A percentile compares a stretch with the other conserved stretches of the same genome.
Conservation (phyloP, 306 rosid species). For the Cicer yamashitae region DNA sequence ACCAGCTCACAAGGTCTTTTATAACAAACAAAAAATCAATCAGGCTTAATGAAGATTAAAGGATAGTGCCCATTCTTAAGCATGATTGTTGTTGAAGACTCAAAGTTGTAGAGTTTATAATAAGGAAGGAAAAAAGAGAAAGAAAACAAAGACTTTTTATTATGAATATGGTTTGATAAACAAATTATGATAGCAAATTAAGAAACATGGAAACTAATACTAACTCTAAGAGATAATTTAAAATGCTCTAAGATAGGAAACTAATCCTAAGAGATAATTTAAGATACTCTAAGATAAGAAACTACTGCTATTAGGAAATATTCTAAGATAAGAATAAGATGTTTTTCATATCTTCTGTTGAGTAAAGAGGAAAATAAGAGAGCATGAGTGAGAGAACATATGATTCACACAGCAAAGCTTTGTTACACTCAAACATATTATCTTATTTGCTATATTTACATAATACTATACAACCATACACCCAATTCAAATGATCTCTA, state of each 20-base stretch:
- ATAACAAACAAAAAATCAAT: conserved; percentile 29
- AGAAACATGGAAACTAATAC: too few relatives aligned
- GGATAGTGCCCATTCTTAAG: conserved; percentile 26
- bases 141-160: conserved; percentile 20
- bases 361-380: background rate
- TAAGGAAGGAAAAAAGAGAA: background rate
- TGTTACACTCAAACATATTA: background rate
- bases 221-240: too few relatives aligned
- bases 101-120: background rate
- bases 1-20: conserved; percentile 30
- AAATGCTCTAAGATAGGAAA: background rate
- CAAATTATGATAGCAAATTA: too few relatives aligned
- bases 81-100: background rate
- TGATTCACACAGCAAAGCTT: background rate
- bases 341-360: background rate
- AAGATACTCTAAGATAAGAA: background rate
- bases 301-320: background rate
- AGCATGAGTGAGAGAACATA: background rate
- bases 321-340: conserved; percentile 2
- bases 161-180: background rate
- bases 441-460: background rate
- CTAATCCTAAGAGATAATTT: background rate
- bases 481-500: background rate
- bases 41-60: conserved; percentile 32
- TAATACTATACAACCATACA: conserved; percentile 7